Percentiles rank a stretch among this genome's conserved stretches.
phyloP scores from a whole-genome alignment of 2,329 filamentous ascomycete species.

The Thielaviopsis ethacetica region DNA sequence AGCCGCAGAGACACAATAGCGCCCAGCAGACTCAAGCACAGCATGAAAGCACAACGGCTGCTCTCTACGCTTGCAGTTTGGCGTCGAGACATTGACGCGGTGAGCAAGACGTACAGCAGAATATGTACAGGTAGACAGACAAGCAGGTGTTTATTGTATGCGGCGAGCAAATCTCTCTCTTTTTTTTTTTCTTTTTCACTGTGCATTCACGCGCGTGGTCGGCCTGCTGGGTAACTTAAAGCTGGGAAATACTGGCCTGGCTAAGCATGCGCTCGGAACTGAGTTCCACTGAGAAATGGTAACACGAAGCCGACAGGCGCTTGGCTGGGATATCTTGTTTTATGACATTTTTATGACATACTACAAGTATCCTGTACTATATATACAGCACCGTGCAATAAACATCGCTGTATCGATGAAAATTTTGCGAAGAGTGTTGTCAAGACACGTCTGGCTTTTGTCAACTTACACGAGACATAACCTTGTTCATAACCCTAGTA shows the following conservation, averaged over 20 bases:
- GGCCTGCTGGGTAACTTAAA: neutral
- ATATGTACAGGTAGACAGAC: neutral
- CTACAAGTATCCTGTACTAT: no score
- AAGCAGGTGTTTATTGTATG: no score
- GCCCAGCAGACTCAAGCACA: neutral
- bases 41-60: neutral
- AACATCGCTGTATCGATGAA: no score
- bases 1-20: neutral
- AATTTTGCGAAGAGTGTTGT: no score
- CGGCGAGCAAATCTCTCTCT: no score
- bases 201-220: no score
- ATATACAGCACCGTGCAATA: no score
- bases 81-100: neutral
- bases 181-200: no score
- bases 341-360: no score
- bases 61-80: neutral
- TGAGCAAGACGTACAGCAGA: neutral
- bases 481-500: neutral
- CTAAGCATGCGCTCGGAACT: neutral
- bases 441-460: neutral
- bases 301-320: neutral
- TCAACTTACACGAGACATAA: neutral
- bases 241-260: neutral
- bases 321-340: neutral
- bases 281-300: neutral